Evolutionary conservation across 1,139 yeast species (phyloP), one percentile per base, ranked within the genome.

Genomic region (Protomyces inundatus): DNA sequence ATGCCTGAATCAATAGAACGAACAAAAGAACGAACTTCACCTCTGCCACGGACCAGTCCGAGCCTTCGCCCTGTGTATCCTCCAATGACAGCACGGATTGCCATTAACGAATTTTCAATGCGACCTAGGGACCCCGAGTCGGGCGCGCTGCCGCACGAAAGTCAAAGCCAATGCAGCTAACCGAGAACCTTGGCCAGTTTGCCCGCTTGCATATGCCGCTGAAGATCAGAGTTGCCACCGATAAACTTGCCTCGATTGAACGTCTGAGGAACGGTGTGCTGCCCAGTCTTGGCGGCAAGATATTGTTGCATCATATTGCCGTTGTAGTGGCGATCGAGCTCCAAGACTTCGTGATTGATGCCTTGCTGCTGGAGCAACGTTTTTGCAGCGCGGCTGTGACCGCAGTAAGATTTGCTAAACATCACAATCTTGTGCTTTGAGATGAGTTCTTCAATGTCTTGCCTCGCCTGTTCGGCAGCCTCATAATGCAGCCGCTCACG

Each of bases 191-290:
- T 42, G 10, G 9, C 16, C 9, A 42, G 30, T 16, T 42, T 42
- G 9, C 48, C 48, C 10, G 48, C 48, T 30, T 42, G 30, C 48
- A 42, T 42, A 16, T 42, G 48, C 23, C 48, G 23, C 48, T 35
- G 76, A 32, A 58, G 52, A 30, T 58, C 62, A 10, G 62, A 58
- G 45, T 58, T 58, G 10, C 62, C 62, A 10, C 62, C 62, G 37
- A 58, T 35, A 42, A 52, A 58, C 12, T 42, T 51, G 9, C 52
- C 42, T 4, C 52, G 54, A 4, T 33, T 55, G 36, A 58, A 58
- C 2, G 53, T 51, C 55, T 58, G 62, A 30, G 62, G 62, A 33
- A 58, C 62, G 23, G 62, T 58, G n/a, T 52, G 40, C 42, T 32
- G 52, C 1, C 56, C 56, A 9, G 42, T 52, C 34, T 39, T 35